Evolutionary conservation across 2,329 filamentous ascomycete genomes (phyloP).

Genomic region (Ploettnerulaceae sp.): DNA sequence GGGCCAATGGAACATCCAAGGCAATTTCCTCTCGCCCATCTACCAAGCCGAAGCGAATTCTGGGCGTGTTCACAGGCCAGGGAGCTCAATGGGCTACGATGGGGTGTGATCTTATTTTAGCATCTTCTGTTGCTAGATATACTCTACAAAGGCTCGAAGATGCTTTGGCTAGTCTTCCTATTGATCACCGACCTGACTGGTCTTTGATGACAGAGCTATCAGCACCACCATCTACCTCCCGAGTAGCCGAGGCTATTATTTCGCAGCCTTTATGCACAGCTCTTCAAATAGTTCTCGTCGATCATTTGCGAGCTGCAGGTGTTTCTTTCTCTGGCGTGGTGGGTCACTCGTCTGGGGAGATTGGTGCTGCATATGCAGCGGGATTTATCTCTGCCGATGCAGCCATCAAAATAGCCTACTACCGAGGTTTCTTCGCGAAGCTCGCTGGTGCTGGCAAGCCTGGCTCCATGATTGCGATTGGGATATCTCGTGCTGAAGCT

Average conservation of each 20-base stretch:
- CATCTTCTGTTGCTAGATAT: conserved; percentile 2
- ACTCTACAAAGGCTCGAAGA: conserved; percentile 17
- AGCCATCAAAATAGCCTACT: conserved; percentile 44
- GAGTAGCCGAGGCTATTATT: conserved; percentile 25
- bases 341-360: conserved; percentile 46
- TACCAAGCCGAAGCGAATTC: conserved; percentile 3
- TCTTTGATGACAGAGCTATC: conserved; percentile 22
- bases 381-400: conserved; percentile 32
- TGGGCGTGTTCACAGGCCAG: conserved; percentile 25
- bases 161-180: conserved; percentile 25
- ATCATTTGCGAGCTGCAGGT: conserved; percentile 40
- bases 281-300: conserved; percentile 43
- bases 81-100: conserved; percentile 27
- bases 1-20: background rate
- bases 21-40: background rate
- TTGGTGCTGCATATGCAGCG: conserved; percentile 43
- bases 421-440: conserved; percentile 24
- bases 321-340: conserved; percentile 36
- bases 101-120: conserved; percentile 21
- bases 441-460: conserved; percentile 15
- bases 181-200: conserved; percentile 16
- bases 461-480: conserved; percentile 29
- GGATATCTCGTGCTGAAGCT: conserved; percentile 20
- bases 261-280: conserved; percentile 43
- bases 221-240: conserved; percentile 17